phyloP scores from a whole-genome alignment of 768 basidiomycete genomes.

The Mycena rebaudengoi region DNA sequence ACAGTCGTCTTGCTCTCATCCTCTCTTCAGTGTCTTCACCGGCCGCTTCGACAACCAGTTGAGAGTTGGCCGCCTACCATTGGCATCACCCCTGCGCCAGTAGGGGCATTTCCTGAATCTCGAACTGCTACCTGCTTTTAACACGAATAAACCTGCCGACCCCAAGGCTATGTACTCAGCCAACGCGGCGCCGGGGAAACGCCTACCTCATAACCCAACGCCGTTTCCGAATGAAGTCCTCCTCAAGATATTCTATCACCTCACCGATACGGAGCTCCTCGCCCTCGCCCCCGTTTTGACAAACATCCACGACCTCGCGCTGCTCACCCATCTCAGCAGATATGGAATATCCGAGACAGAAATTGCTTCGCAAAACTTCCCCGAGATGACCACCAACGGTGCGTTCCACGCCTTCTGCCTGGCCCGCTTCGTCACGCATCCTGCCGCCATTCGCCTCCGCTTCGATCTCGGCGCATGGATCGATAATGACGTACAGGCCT shows the following conservation, averaged over 20 bases:
- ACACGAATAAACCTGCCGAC: no score
- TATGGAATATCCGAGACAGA: constrained; percentile 11
- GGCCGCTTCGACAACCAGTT: no score
- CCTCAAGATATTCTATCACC: constrained; percentile 6
- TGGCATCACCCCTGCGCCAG: no score
- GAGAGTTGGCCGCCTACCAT: no score
- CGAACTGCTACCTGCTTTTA: no score
- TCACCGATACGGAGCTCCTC: constrained; percentile 5
- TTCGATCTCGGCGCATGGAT: background rate
- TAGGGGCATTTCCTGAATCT: no score
- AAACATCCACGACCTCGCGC: constrained; percentile 11
- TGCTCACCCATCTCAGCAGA: background rate
- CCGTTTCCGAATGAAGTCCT: constrained; percentile 4
- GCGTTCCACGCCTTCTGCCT: constrained; percentile 9
- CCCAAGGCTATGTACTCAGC: no score
- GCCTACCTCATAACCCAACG: no score
- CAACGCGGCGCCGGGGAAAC: no score
- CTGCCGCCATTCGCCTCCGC: background rate
- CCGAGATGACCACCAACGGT: background rate
- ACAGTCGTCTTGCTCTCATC: no score
- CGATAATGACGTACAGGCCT: background rate
- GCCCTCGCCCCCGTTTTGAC: constrained; percentile 1
- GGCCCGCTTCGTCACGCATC: constrained; percentile 6
- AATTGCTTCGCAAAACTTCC: background rate
- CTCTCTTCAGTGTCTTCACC: no score